These are phyloP conservation scores for Aspergillus tamarii DNA, from an alignment of 2,329 filamentous ascomycete genomes.

Conservation along the genomic window DNA sequence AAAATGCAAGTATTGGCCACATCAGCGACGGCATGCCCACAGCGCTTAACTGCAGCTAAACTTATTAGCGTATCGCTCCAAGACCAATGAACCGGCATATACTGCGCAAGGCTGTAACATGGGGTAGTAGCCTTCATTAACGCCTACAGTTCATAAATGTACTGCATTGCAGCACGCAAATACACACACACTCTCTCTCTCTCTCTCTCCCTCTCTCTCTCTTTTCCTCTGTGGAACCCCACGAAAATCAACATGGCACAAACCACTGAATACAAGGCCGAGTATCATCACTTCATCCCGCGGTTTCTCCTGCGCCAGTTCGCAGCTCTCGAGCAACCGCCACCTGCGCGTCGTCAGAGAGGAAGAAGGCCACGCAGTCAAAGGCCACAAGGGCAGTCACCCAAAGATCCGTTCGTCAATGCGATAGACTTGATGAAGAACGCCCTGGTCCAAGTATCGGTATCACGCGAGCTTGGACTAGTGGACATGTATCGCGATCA, in stretches of 20 bases:
- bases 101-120: neutral
- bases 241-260: neutral
- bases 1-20: neutral
- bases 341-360: conserved; percentile 3
- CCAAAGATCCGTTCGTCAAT: neutral
- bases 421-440: neutral
- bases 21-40: neutral
- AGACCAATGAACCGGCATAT: neutral
- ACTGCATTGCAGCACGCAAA: neutral
- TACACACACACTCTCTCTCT: neutral
- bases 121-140: neutral
- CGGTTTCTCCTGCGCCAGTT: conserved; percentile 41
- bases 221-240: too few species aligned
- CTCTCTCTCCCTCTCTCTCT: too few species aligned
- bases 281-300: conserved; percentile 42
- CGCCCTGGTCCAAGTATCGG: conserved; percentile 18
- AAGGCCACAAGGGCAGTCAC: neutral
- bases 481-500: conserved; percentile 38
- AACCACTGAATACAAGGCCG: neutral
- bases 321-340: conserved; percentile 21
- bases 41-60: neutral
- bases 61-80: neutral
- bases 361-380: neutral
- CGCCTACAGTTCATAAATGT: neutral
- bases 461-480: conserved; percentile 31